phyloP scores from a whole-genome alignment of 2,329 filamentous ascomycete species.

The Alternaria dauci region DNA sequence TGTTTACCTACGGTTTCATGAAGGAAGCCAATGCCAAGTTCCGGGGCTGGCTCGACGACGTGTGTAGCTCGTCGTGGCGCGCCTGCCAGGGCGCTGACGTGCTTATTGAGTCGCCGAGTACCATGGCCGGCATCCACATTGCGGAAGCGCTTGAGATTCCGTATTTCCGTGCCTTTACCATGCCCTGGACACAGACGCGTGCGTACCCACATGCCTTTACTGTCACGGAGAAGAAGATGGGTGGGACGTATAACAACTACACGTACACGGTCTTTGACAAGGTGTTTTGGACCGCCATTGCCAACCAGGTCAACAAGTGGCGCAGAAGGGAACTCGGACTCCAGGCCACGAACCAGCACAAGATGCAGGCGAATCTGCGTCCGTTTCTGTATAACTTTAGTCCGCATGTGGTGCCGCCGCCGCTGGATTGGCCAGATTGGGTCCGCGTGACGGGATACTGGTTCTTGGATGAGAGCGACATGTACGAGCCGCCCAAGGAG shows the following conservation, averaged over 20 bases:
- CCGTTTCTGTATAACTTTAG: conserved; percentile 98
- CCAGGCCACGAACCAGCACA: conserved; percentile 82
- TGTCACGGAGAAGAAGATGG: conserved; percentile 91
- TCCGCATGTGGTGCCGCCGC: conserved; percentile 89
- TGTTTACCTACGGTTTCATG: conserved; percentile 92
- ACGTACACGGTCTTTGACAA: conserved; percentile 97
- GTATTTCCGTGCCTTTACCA: conserved; percentile 96
- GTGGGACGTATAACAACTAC: conserved; percentile 92
- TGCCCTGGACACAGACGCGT: conserved; percentile 97
- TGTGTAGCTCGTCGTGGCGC: conserved; percentile 80
- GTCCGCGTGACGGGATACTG: conserved; percentile 97
- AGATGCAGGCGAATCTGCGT: conserved; percentile 96
- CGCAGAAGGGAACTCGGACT: conserved; percentile 80
- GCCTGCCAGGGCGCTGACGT: conserved; percentile 89
- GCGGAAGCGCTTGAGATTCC: conserved; percentile 91
- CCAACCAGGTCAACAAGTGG: conserved; percentile 92
- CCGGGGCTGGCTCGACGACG: conserved; percentile 91
- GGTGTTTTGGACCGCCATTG: conserved; percentile 94
- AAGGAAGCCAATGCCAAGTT: conserved; percentile 78
- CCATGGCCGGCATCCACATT: conserved; percentile 98
- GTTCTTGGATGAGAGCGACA: conserved; percentile 81
- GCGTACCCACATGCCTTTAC: conserved; percentile 97
- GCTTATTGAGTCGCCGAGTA: conserved; percentile 92
- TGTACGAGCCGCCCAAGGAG: conserved; percentile 78
- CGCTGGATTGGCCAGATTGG: conserved; percentile 96